These are phyloP conservation scores for Leccinum fibrillosum DNA, from an alignment of 768 basidiomycete genomes.

Conservation along the genomic window DNA sequence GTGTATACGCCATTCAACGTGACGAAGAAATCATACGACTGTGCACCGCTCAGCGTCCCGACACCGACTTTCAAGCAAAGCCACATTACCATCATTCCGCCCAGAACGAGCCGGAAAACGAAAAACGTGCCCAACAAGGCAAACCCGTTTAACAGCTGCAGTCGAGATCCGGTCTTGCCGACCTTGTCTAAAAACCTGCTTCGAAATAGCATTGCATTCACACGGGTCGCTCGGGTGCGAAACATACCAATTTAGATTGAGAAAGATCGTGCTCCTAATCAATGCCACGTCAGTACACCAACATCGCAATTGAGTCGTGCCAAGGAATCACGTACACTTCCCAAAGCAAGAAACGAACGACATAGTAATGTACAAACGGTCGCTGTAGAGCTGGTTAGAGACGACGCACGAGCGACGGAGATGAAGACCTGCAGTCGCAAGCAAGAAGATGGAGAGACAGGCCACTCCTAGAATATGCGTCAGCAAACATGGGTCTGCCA, in stretches of 20 bases:
- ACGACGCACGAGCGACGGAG: not conserved
- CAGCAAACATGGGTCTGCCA: not conserved
- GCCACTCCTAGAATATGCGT: slow-evolving; percentile 43
- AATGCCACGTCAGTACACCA: slow-evolving; percentile 1
- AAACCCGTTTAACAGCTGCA: slow-evolving; percentile 72
- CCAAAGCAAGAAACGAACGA: slow-evolving; percentile 76
- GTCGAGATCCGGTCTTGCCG: slow-evolving; percentile 59
- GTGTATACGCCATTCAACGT: slow-evolving; percentile 55
- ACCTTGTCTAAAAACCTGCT: slow-evolving; percentile 76
- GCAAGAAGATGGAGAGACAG: slow-evolving; percentile 62
- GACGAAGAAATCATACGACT: slow-evolving; percentile 68
- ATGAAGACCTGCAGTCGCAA: slow-evolving; percentile 60
- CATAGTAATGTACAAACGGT: slow-evolving; percentile 80
- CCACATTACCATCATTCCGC: slow-evolving; percentile 42
- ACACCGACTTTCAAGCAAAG: not conserved
- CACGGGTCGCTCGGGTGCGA: not conserved
- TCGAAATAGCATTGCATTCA: not conserved
- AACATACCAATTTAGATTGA: slow-evolving; percentile 82
- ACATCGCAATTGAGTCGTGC: not conserved
- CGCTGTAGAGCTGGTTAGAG: slow-evolving; percentile 36
- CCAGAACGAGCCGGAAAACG: slow-evolving; percentile 67
- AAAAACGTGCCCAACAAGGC: slow-evolving; percentile 68
- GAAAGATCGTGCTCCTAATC: slow-evolving; percentile 74
- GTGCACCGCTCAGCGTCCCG: slow-evolving; percentile 4
- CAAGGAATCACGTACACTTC: slow-evolving; percentile 53